Percentiles rank a stretch among this genome's conserved stretches.
These are phyloP conservation scores for Lactarius hengduanensis DNA, from an alignment of 768 basidiomycete genomes.

Conservation along the genomic window DNA sequence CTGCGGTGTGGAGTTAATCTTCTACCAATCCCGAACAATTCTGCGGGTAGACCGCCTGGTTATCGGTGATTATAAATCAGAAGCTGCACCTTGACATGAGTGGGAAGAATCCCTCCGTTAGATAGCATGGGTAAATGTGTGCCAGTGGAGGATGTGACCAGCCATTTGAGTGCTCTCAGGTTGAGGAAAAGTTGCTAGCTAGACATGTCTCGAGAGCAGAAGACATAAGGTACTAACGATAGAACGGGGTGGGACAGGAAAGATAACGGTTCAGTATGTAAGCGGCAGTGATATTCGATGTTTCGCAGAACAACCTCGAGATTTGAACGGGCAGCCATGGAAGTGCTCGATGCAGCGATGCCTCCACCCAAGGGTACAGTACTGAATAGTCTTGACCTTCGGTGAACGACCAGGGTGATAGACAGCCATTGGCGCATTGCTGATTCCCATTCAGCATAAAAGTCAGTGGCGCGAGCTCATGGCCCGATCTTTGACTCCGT, in stretches of 20 bases:
- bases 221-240: neutral
- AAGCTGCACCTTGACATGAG: neutral
- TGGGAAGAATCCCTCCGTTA: neutral
- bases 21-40: neutral
- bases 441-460: neutral
- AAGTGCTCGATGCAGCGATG: neutral
- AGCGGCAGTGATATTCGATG: neutral
- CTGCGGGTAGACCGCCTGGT: neutral
- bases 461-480: neutral
- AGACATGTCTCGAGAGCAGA: neutral
- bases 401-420: neutral
- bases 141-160: neutral
- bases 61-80: neutral
- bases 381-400: neutral
- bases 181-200: neutral
- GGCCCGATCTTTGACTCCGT: neutral
- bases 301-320: neutral
- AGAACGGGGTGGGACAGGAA: neutral
- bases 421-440: neutral
- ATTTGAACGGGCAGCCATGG: neutral
- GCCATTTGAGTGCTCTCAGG: neutral
- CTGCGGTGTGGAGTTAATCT: neutral
- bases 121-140: neutral
- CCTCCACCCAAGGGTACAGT: neutral
- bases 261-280: neutral